Conservation (phyloP, 78 protist genomes). For the Dictyostelium intermedium region DNA sequence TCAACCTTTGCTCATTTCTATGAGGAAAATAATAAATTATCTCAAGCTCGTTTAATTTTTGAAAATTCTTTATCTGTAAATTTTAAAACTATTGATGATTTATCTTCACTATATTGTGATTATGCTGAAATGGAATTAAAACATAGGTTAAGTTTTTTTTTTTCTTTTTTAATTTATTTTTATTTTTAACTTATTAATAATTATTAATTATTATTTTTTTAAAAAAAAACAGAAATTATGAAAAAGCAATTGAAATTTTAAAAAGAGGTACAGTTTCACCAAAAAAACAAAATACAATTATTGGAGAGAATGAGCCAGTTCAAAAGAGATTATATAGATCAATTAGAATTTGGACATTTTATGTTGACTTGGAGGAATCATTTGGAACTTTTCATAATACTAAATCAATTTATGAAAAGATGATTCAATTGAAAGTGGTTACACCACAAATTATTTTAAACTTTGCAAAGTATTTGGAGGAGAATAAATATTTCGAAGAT, state of each 20-base stretch:
- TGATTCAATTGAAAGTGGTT: conserved; percentile 82
- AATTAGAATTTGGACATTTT: conserved; percentile 94
- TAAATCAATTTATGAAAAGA: conserved; percentile 70
- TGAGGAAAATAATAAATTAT: conserved; percentile 79
- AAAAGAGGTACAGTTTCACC: conserved; percentile 71
- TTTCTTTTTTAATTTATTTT: no score
- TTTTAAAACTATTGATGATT: conserved; percentile 86
- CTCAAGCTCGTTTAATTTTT: conserved; percentile 82
- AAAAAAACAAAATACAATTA: conserved; percentile 3
- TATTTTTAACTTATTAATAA: background rate
- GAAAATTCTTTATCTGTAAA: conserved; percentile 72
- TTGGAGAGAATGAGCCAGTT: conserved; percentile 63
- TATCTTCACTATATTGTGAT: conserved; percentile 94
- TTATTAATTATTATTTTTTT: background rate
- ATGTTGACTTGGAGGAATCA: conserved; percentile 96
- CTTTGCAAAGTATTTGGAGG: conserved; percentile 93
- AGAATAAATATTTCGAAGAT: conserved; percentile 92
- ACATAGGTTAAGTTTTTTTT: background rate
- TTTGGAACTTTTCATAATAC: conserved; percentile 88
- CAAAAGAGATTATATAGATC: conserved; percentile 89
- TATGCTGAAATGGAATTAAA: conserved; percentile 97
- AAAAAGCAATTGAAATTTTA: conserved; percentile 8
- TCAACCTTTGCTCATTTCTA: conserved; percentile 84
- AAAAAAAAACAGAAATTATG: conserved; percentile 4
- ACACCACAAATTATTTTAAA: conserved; percentile 96